Percentiles rank a stretch among this genome's conserved stretches.
Evolutionary conservation across 495 filamentous ascomycete species (phyloP).

Genomic region (Penicillium parvum): DNA sequence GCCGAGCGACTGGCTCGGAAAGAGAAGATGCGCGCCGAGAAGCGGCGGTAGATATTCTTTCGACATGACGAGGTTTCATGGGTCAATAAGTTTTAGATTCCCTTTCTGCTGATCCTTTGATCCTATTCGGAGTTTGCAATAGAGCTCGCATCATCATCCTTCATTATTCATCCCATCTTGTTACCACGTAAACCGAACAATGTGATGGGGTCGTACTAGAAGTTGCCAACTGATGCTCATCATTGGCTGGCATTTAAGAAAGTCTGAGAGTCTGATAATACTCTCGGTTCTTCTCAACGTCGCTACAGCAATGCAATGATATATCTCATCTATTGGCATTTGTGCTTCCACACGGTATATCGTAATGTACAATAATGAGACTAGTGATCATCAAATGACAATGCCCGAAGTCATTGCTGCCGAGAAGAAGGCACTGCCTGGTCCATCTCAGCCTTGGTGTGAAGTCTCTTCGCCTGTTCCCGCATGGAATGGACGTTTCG

Average conservation of each 20-base stretch:
- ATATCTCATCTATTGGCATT: slow-evolving; percentile 12
- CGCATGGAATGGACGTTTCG: neutral
- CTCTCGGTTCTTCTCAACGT: no score
- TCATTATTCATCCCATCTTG: no score
- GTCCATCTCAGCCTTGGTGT: neutral
- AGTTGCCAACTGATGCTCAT: no score
- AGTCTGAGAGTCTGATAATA: no score
- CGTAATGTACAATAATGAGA: slow-evolving; percentile 17
- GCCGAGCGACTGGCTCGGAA: slow-evolving; percentile 69
- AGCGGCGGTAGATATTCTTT: slow-evolving; percentile 25
- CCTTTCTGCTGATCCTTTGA: slow-evolving; percentile 6
- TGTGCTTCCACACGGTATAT: slow-evolving; percentile 3
- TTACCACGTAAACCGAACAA: no score
- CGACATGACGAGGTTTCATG: slow-evolving; percentile 8
- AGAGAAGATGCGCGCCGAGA: slow-evolving; percentile 55
- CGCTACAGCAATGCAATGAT: no score
- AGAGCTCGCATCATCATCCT: no score
- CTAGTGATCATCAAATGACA: neutral
- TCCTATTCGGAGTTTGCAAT: neutral
- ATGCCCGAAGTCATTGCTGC: neutral
- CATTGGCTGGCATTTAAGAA: no score
- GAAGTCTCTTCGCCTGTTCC: neutral
- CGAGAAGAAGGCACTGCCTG: neutral
- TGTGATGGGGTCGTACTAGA: no score
- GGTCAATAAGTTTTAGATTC: slow-evolving; percentile 14